Evolutionary conservation across 1,284 basidiomycete species (phyloP).

Genomic region (Sanghuangporus baumii): DNA sequence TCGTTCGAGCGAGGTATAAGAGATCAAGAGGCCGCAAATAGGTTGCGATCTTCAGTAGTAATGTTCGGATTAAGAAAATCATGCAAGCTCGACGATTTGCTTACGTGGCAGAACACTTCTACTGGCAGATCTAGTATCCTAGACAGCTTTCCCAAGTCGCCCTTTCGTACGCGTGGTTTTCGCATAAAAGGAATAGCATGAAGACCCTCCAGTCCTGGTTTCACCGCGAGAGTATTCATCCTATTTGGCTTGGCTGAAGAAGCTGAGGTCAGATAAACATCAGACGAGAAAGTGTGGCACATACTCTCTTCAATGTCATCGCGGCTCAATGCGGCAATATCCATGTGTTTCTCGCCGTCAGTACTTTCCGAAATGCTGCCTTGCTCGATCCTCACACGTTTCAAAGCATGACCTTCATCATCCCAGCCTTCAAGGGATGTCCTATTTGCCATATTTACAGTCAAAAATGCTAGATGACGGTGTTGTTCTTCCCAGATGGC

Average conservation of each 20-base stretch:
- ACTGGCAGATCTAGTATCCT: constrained; percentile 1
- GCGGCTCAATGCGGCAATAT: no score
- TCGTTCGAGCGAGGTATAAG: constrained; percentile 10
- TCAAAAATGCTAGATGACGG: no score
- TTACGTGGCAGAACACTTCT: constrained; percentile 4
- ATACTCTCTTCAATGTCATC: no score
- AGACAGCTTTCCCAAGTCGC: not conserved
- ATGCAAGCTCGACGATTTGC: not conserved
- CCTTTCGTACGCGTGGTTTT: not conserved
- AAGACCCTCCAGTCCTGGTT: not conserved
- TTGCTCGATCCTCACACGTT: no score
- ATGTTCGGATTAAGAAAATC: not conserved
- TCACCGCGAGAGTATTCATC: not conserved
- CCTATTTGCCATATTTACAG: no score
- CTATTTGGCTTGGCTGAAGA: not conserved
- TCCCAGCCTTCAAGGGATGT: no score
- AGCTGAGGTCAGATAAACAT: no score
- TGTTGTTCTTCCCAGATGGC: no score
- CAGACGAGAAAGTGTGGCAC: no score
- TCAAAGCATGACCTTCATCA: no score
- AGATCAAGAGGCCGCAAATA: constrained; percentile 13
- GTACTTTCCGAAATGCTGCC: no score
- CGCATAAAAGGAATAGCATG: not conserved
- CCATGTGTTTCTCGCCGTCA: no score
- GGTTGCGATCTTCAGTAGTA: constrained; percentile 6